Conservation (phyloP, 345 rosid genomes). For the Hirschfeldia incana region DNA sequence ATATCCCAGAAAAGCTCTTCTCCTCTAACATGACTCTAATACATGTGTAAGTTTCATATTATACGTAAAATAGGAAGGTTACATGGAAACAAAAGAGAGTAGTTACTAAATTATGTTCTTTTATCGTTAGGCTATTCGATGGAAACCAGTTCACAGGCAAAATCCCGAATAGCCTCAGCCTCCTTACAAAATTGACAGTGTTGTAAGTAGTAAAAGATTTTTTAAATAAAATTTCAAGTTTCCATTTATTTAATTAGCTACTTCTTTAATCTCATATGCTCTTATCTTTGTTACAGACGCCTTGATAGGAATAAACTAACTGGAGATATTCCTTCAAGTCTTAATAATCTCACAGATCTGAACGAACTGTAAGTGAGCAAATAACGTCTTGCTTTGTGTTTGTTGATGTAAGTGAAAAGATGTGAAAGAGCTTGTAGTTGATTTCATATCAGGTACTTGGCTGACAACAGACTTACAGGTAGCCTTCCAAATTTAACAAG, state of each 20-base stretch:
- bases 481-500: constrained; percentile 61
- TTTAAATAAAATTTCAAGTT: background rate
- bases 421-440: constrained; percentile 1
- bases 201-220: constrained; percentile 61
- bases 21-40: constrained; percentile 58
- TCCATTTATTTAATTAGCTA: background rate
- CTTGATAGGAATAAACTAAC: constrained; percentile 61
- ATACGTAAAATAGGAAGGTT: background rate
- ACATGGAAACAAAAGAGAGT: background rate
- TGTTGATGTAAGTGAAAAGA: constrained; percentile 1
- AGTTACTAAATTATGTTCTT: background rate
- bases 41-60: constrained; percentile 65
- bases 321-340: constrained; percentile 55
- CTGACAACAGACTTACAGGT: constrained; percentile 67
- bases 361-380: constrained; percentile 61
- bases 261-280: background rate
- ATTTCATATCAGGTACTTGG: constrained; percentile 56
- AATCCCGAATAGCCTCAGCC: constrained; percentile 69
- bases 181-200: constrained; percentile 51
- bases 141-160: constrained; percentile 58
- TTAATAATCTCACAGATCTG: constrained; percentile 59
- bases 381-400: background rate
- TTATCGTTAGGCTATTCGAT: constrained; percentile 63
- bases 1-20: constrained; percentile 64
- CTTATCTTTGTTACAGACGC: constrained; percentile 55